Base-by-base conservation (phyloP, 2,329 filamentous ascomycete genomes). In the Claviceps pazoutovae region DNA sequence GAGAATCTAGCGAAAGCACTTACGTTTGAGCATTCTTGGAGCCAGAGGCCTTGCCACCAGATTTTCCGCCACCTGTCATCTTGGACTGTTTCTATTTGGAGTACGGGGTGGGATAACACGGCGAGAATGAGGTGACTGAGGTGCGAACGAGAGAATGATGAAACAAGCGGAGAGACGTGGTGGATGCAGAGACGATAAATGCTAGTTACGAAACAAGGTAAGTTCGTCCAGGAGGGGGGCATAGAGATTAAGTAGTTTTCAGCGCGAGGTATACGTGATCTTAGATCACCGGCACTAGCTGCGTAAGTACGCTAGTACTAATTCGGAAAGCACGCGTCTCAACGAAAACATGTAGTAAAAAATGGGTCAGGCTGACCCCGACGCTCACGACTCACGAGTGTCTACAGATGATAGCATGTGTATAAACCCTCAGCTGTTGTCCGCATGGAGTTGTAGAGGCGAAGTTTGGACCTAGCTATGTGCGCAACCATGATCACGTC, bases 61-160 rank as follows among this genome's bases (percentile, higher is more conserved):
- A 96, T 79, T 98, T 98, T 75, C 93, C 93, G 75, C 91, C 91
- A 82, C 91, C 91, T 88, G 93, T 95, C 93, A 98, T 98, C 86
- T 88, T 96, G 84, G 80, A 66, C 60, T 21, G 38, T 66, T 64
- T 60, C 61, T 62, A 44, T 5, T 11, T 17, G n/a, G 7, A 9
- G 8, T 30, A 30, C 8, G 26, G 8, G 8, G 26, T 30, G 7
- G 26, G 3, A 9, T 30, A 30, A 9, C 26, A 30, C 26, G 8
- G 8, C 26, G 11, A 23, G 6, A 14, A 4, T 23, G 11, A 44
- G 23, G 7, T 14, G 34, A 39, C 19, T 39, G 36, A 3, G 21
- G 9, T 44, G 54, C 57, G 51, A 56, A 56, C 57, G 56, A 5
- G 2, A n/a, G 8, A 23, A 45, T n/a, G 38, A 45, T 19, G 16